A percentile compares a stretch with the other conserved stretches of the same genome.
Evolutionary conservation across 2,329 filamentous ascomycete genomes (phyloP).

Genomic region (Zarea fungicola): DNA sequence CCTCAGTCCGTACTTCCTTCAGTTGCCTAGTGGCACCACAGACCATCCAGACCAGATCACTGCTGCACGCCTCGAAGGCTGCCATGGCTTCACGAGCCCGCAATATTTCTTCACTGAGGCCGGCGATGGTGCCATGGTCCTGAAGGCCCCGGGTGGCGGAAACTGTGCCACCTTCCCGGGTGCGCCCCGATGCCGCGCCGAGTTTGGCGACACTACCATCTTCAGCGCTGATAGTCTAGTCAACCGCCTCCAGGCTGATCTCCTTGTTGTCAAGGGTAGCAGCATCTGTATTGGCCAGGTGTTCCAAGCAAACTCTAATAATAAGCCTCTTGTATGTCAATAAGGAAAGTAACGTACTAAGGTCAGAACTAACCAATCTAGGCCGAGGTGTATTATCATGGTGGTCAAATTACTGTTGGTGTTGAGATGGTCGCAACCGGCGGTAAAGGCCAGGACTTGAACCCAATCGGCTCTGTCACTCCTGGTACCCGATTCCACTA

Average conservation of each 20-base stretch:
- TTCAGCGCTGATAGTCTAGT: background rate
- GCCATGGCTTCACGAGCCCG: background rate
- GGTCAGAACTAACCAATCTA: background rate
- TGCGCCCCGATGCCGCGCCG: slow-evolving; percentile 3
- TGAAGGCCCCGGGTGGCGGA: slow-evolving; percentile 6
- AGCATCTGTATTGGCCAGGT: slow-evolving; percentile 7
- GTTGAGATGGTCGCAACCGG: background rate
- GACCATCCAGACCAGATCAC: slow-evolving; percentile 8
- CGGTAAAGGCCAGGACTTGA: slow-evolving; percentile 1
- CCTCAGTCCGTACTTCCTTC: slow-evolving; percentile 9
- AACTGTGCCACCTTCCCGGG: slow-evolving; percentile 2
- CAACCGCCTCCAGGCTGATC: slow-evolving; percentile 1
- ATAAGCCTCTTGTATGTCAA: slow-evolving; percentile 3
- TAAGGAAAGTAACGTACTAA: background rate
- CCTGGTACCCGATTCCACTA: background rate
- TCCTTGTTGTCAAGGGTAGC: background rate
- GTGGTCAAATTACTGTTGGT: slow-evolving; percentile 1
- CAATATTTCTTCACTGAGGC: slow-evolving; percentile 3
- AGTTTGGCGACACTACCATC: slow-evolving; percentile 1
- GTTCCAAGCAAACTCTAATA: slow-evolving; percentile 2
- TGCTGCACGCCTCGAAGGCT: slow-evolving; percentile 18
- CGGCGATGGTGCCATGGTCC: slow-evolving; percentile 5
- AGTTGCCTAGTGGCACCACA: background rate
- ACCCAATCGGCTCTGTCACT: background rate
- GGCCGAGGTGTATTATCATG: slow-evolving; percentile 3